Evolutionary conservation across 228 moss, liverwort and hornwort genomes (phyloP).

Genomic region (Sphagnum fallax): DNA sequence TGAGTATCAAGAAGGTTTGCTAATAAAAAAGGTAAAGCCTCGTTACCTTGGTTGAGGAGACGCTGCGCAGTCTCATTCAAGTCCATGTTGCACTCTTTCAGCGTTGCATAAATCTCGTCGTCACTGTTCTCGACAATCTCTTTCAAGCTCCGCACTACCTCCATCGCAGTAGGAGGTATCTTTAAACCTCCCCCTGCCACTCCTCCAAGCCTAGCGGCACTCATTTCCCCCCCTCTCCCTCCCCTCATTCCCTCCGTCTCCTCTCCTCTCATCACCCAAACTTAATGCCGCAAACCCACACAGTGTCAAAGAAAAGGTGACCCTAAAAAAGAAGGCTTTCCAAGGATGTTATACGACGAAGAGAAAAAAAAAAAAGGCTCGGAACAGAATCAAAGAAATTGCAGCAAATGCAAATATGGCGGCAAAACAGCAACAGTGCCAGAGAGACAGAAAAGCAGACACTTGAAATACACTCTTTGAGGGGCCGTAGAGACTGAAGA

Average conservation of each 20-base stretch:
- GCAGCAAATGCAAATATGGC: no score
- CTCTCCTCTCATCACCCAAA: not conserved
- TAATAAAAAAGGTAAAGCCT: no score
- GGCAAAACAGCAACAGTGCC: no score
- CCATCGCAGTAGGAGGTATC: constrained; percentile 59
- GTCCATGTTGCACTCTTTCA: constrained; percentile 74
- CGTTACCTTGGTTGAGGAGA: constrained; percentile 44
- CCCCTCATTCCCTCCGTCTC: constrained; percentile 14
- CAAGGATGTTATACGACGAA: no score
- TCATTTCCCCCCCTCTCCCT: constrained; percentile 29
- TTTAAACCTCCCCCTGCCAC: constrained; percentile 51
- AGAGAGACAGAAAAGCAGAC: no score
- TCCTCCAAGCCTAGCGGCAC: constrained; percentile 44
- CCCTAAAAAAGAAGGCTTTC: no score
- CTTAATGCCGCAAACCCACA: not conserved
- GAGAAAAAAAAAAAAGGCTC: no score
- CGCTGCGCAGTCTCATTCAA: constrained; percentile 53
- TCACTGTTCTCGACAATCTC: constrained; percentile 50
- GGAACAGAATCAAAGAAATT: no score
- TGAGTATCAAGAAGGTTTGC: no score
- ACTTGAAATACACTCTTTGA: no score
- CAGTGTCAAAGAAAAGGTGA: not conserved
- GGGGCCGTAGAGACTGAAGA: no score
- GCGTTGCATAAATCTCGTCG: constrained; percentile 68
- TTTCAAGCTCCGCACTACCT: constrained; percentile 51